Base-by-base conservation (phyloP, 148 eudicot genomes). In the Amaranthus hypochondriacus region DNA sequence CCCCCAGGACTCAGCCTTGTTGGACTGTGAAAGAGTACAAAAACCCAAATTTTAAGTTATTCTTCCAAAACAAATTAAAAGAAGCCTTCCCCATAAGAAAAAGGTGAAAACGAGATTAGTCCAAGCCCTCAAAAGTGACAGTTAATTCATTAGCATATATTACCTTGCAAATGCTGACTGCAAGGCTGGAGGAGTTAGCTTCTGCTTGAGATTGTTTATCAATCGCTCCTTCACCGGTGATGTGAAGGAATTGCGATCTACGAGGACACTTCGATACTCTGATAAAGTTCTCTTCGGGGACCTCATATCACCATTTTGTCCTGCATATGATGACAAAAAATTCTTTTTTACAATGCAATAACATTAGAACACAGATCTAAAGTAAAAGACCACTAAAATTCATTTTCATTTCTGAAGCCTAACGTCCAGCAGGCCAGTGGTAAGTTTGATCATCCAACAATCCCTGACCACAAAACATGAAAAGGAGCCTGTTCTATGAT, bases 101-200 rank as follows among this genome's bases (percentile, higher is more conserved):
- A 21, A 59, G 7, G 64, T 1, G 56, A 14, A 61, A 43, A 51
- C 42, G n/a, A 58, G n/a, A 48, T 49, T 15, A 55, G 39, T 28
- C 39, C 11, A 5, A 8, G 48, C 9, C 42, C 47, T 56, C 52
- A 28, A 28, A 28, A 28, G 39, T 28, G 39, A 51, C 68, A 15
- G 44, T 2, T 46, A 39, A 71, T 42, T 14, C 63, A 66, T 10
- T 13, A 7, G 60, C 53, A 54, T n/a, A 13, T 63, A 66, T 52
- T 79, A 96, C 99, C 96, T 92, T 53, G 96, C 96, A 87, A 96
- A 96, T 72, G 94, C 96, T 76, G 95, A 92, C 78, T 96, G 99
- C 89, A 92, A 77, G 60, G 93, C 92, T 49, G 99, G 99, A n/a
- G 88, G 87, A 50, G 84, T 85, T 76, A 85, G 71, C 82, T 92